Conservation (phyloP, 176 grass and related monocot genomes). For the Hordeum vulgare region MorexV3_pseudomolecules_assembly NC_058520.1:395976758-395977257, state of each 20-base stretch:
- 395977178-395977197: constrained; percentile 87
- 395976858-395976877: background rate
- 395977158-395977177: background rate
- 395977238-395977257: constrained; percentile 94
- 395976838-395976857: background rate
- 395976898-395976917: background rate
- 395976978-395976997: constrained; percentile 20
- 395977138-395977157: constrained; percentile 5
- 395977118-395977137: constrained; percentile 1
- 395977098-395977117: background rate
- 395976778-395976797: background rate
- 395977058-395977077: constrained; percentile 67
- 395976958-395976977: background rate
- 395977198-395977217: constrained; percentile 96
- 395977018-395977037: constrained; percentile 80
- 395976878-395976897: background rate
- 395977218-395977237: constrained; percentile 95
- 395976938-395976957: background rate
- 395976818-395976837: background rate
- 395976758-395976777: background rate
- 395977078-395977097: constrained; percentile 25
- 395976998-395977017: constrained; percentile 76
- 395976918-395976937: constrained; percentile 6
- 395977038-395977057: constrained; percentile 88
- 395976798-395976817: background rate